Conservation (phyloP, 1,284 basidiomycete species). For the Fomitopsis schrenkii region DNA sequence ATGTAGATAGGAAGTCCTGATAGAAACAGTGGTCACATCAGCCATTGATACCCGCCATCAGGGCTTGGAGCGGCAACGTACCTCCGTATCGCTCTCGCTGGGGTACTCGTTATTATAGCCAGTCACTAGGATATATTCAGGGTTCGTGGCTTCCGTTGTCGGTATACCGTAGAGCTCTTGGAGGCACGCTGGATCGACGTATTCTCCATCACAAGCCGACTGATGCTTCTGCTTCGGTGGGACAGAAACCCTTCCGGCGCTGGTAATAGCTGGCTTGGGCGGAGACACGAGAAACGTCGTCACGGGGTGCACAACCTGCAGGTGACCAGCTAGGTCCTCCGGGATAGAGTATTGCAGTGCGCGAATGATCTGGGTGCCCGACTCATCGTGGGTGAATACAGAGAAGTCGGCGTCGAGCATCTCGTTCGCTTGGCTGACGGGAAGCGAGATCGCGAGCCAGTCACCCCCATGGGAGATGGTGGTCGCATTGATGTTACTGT, state of each 20-base stretch:
- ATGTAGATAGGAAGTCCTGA: slow-evolving; percentile 47
- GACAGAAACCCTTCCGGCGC: slow-evolving; percentile 33
- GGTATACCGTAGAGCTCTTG: slow-evolving; percentile 46
- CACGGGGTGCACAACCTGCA: slow-evolving; percentile 39
- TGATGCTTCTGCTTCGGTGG: slow-evolving; percentile 28
- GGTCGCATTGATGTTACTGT: slow-evolving; percentile 26
- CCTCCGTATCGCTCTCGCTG: slow-evolving; percentile 44
- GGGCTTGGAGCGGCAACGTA: slow-evolving; percentile 20
- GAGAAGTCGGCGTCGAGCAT: slow-evolving; percentile 36
- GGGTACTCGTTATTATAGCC: slow-evolving; percentile 57
- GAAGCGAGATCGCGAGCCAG: slow-evolving; percentile 16
- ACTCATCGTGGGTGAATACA: slow-evolving; percentile 33
- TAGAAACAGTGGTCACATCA: neutral
- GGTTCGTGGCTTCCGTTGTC: slow-evolving; percentile 40
- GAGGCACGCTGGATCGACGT: slow-evolving; percentile 53
- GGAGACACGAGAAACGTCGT: slow-evolving; percentile 21
- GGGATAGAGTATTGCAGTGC: slow-evolving; percentile 42
- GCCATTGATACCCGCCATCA: too few relatives aligned
- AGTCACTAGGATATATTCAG: slow-evolving; percentile 50
- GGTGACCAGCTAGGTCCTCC: slow-evolving; percentile 29
- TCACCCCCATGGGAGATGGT: slow-evolving; percentile 21
- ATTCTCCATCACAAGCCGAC: neutral
- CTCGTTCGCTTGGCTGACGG: slow-evolving; percentile 29
- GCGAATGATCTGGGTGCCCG: slow-evolving; percentile 27
- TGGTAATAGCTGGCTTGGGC: neutral